phyloP scores from a whole-genome alignment of 331 rosid genomes.

The Cydonia oblonga region DNA sequence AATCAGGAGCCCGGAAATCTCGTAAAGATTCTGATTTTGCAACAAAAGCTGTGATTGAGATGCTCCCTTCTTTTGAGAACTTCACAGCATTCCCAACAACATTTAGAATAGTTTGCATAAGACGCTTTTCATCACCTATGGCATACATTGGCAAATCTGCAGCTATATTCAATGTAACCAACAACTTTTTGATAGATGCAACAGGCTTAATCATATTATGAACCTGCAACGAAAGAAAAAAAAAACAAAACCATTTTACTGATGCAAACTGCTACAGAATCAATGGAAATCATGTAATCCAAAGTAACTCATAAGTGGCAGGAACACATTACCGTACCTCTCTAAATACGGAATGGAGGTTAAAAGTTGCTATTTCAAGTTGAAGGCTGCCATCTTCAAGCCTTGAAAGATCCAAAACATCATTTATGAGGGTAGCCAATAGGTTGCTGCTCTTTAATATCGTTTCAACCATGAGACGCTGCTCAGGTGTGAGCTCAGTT shows the following conservation, averaged over 20 bases:
- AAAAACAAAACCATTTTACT: background rate
- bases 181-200: constrained; percentile 72
- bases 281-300: background rate
- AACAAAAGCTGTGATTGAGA: constrained; percentile 49
- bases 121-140: constrained; percentile 82
- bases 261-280: constrained; percentile 13
- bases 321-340: constrained; percentile 37
- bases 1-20: constrained; percentile 66
- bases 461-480: constrained; percentile 92
- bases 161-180: constrained; percentile 43
- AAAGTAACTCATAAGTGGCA: background rate
- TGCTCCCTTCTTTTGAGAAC: constrained; percentile 86
- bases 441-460: constrained; percentile 84
- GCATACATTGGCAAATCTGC: constrained; percentile 71
- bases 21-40: constrained; percentile 69
- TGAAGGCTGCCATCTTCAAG: constrained; percentile 96
- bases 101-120: constrained; percentile 76
- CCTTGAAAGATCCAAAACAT: constrained; percentile 92
- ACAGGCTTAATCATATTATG: constrained; percentile 76
- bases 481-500: constrained; percentile 83
- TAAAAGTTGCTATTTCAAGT: constrained; percentile 63
- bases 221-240: constrained; percentile 41
- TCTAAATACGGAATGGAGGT: constrained; percentile 71
- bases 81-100: constrained; percentile 94
- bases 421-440: constrained; percentile 82